A percentile compares a stretch with the other conserved stretches of the same genome.
phyloP scores from a whole-genome alignment of 192 early-diverging fungal species.

The Mortierella hygrophila region DNA sequence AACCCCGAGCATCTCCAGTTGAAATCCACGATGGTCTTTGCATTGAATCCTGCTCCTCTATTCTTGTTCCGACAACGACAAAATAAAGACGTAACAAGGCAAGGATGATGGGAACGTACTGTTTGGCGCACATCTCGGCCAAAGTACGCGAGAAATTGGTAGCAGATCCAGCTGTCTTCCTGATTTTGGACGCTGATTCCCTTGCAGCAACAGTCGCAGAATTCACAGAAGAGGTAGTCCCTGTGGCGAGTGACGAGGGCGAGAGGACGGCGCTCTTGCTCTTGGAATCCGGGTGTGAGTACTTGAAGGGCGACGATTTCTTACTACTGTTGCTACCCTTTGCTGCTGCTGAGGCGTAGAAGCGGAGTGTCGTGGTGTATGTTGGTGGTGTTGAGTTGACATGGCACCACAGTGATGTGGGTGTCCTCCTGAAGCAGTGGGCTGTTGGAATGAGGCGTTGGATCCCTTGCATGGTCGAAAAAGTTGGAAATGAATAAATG shows the following conservation, averaged over 20 bases:
- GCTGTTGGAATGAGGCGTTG: conserved; percentile 13
- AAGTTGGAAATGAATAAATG: conserved; percentile 9
- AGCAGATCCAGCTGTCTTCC: background rate
- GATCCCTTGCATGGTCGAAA: conserved; percentile 28
- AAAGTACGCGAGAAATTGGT: conserved; percentile 33
- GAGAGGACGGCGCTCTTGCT: conserved; percentile 16
- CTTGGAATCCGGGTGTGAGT: conserved; percentile 40
- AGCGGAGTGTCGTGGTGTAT: background rate
- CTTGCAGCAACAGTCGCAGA: conserved; percentile 9
- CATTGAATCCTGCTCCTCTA: background rate
- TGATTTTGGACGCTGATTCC: conserved; percentile 2
- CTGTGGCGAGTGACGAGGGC: conserved; percentile 22
- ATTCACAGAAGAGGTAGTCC: background rate
- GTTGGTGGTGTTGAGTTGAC: background rate
- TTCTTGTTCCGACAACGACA: background rate
- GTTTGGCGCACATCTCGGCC: conserved; percentile 46
- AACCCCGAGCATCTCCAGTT: background rate
- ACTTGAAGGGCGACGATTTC: conserved; percentile 40
- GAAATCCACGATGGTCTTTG: background rate
- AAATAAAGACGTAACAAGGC: background rate
- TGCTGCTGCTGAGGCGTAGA: conserved; percentile 15
- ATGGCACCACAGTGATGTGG: background rate
- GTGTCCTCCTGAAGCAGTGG: conserved; percentile 2
- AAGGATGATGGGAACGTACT: conserved; percentile 9
- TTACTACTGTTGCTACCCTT: background rate